A percentile compares a stretch with the other conserved stretches of the same genome.
These are phyloP conservation scores for Flaveria bidentis DNA, from an alignment of 129 eudicot genomes.

Conservation along the genomic window DNA sequence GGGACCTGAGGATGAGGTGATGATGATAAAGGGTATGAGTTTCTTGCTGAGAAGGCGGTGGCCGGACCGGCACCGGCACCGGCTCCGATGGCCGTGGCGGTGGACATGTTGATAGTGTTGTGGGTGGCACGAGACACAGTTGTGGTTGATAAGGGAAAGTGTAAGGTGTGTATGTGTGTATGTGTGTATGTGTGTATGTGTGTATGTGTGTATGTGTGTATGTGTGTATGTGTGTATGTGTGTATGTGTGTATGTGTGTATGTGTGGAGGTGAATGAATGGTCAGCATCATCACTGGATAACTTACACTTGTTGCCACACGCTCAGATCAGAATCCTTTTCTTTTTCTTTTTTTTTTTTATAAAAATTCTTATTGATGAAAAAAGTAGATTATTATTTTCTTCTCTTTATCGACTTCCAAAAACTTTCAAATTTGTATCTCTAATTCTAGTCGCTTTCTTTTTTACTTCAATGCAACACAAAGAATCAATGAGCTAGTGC, in stretches of 20 bases:
- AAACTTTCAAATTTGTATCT: too few species aligned
- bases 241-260: slow-evolving; percentile 36
- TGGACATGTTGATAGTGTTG: slow-evolving; percentile 29
- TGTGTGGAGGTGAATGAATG: slow-evolving; percentile 27
- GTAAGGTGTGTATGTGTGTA: slow-evolving; percentile 18
- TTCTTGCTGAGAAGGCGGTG: slow-evolving; percentile 19
- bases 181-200: slow-evolving; percentile 36
- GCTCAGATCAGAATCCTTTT: slow-evolving; percentile 15
- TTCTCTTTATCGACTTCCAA: too few species aligned
- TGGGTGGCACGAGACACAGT: slow-evolving; percentile 21
- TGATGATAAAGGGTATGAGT: slow-evolving; percentile 19
- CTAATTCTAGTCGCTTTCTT: too few species aligned
- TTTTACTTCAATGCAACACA: too few species aligned
- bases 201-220: slow-evolving; percentile 41
- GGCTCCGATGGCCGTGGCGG: slow-evolving; percentile 15
- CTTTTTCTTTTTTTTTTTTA: not conserved
- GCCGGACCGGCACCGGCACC: slow-evolving; percentile 23
- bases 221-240: slow-evolving; percentile 39
- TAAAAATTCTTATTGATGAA: too few species aligned
- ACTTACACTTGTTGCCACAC: slow-evolving; percentile 33
- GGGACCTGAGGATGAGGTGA: slow-evolving; percentile 7
- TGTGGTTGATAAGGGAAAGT: not conserved
- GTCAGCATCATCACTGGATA: slow-evolving; percentile 30
- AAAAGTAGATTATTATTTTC: too few species aligned
- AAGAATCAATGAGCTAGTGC: too few species aligned